Percentiles rank a stretch among this genome's conserved stretches.
Evolutionary conservation across 305 asterid species (phyloP).

Genomic region (Rubia peregrina): DNA sequence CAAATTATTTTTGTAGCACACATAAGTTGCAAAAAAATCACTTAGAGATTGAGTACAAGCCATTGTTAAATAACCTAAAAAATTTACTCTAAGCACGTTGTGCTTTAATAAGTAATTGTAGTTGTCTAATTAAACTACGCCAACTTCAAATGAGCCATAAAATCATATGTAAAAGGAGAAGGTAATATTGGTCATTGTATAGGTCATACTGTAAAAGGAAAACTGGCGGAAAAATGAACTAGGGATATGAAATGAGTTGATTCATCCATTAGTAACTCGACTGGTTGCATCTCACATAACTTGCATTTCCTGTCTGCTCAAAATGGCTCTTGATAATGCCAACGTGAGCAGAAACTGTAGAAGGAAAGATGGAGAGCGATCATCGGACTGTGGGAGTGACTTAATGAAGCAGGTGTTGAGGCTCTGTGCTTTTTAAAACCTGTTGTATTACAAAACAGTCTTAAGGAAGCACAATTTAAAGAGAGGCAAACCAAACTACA

Average conservation of each 20-base stretch:
- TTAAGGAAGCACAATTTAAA: neutral
- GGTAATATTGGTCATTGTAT: constrained; percentile 33
- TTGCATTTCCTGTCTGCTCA: constrained; percentile 68
- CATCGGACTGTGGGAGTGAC: constrained; percentile 94
- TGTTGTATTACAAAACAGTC: constrained; percentile 10
- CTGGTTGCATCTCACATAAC: constrained; percentile 46
- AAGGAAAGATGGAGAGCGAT: constrained; percentile 81
- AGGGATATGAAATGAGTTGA: constrained; percentile 61
- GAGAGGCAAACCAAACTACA: neutral
- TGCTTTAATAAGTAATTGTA: too few species aligned
- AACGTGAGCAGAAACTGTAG: constrained; percentile 53
- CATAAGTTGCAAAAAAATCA: too few species aligned
- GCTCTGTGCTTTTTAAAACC: constrained; percentile 97
- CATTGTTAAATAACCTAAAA: too few species aligned
- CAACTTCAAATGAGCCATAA: too few species aligned
- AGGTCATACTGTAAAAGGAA: constrained; percentile 80
- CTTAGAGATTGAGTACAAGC: too few species aligned
- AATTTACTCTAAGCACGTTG: too few species aligned
- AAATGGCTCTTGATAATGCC: constrained; percentile 60
- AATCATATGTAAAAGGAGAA: neutral
- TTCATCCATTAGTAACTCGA: constrained; percentile 42
- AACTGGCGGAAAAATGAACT: constrained; percentile 71
- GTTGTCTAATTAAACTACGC: too few species aligned
- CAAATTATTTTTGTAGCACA: too few species aligned
- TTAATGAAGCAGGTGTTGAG: constrained; percentile 94